Evolutionary conservation across 768 basidiomycete genomes (phyloP).

Genomic region (Termitomyces heimii): DNA sequence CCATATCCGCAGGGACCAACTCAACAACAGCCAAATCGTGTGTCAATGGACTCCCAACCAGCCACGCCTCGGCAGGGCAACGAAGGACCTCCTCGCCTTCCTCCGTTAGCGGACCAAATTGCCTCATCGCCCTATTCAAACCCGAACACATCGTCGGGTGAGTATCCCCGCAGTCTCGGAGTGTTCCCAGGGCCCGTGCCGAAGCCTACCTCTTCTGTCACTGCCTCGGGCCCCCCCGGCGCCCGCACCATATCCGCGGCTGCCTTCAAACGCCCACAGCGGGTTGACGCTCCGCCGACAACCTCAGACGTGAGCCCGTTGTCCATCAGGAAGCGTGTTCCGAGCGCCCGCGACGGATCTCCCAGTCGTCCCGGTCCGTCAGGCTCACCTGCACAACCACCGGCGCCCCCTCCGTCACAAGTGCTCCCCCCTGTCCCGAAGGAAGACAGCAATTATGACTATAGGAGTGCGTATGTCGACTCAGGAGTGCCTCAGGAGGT

Average conservation of each 20-base stretch:
- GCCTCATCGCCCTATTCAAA: conserved; percentile 26
- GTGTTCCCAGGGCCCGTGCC: conserved; percentile 5
- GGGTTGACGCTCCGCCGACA: conserved; percentile 20
- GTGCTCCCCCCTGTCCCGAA: conserved; percentile 9
- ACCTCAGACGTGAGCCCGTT: conserved; percentile 43
- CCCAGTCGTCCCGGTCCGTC: conserved; percentile 10
- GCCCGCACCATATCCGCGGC: conserved; percentile 69
- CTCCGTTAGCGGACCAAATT: conserved; percentile 1
- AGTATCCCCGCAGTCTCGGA: conserved; percentile 32
- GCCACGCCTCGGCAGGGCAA: not conserved
- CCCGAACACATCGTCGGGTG: conserved; percentile 10
- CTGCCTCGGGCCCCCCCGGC: conserved; percentile 22
- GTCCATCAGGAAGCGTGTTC: conserved; percentile 42
- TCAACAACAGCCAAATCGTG: conserved; percentile 2
- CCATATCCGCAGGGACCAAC: not conserved
- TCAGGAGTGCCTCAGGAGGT: conserved; percentile 3
- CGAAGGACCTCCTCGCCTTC: conserved; percentile 8
- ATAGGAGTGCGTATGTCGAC: conserved; percentile 49
- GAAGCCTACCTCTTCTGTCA: conserved; percentile 13
- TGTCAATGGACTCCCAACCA: conserved; percentile 2
- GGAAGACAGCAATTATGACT: conserved; percentile 50
- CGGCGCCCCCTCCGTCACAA: conserved; percentile 12
- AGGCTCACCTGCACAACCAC: conserved; percentile 10
- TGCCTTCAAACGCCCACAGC: conserved; percentile 57
- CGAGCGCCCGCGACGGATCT: conserved; percentile 19